Percentiles rank a stretch among this genome's conserved stretches.
Conservation (phyloP, 1,284 basidiomycete genomes). For the Ustilago lituana region DNA sequence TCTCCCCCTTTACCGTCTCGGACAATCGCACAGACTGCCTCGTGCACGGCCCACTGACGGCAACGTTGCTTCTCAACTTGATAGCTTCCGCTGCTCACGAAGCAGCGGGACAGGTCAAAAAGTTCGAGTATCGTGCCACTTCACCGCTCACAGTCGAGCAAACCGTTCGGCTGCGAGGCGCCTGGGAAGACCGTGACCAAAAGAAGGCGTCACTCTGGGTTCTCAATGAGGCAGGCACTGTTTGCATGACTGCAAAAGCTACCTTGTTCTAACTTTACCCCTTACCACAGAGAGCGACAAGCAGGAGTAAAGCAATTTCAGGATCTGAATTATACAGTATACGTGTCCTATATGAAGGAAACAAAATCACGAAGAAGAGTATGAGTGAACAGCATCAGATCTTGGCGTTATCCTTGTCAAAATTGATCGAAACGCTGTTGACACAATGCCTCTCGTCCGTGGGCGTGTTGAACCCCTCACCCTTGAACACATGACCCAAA, state of each 20-base stretch:
- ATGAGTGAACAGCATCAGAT: conserved; percentile 8
- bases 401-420: conserved; percentile 72
- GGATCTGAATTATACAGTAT: too few relatives aligned
- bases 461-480: conserved; percentile 75
- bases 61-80: conserved; percentile 46
- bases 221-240: conserved; percentile 34
- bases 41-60: conserved; percentile 57
- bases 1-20: neutral
- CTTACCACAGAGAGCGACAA: too few relatives aligned
- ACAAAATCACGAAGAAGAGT: neutral
- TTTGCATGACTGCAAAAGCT: conserved; percentile 44
- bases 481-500: conserved; percentile 90
- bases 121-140: conserved; percentile 51
- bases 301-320: too few relatives aligned
- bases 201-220: conserved; percentile 33
- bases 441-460: conserved; percentile 77
- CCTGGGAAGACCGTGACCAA: conserved; percentile 18
- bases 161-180: conserved; percentile 28
- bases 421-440: conserved; percentile 86
- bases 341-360: neutral
- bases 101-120: conserved; percentile 8
- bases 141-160: conserved; percentile 44
- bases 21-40: conserved; percentile 28
- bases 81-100: conserved; percentile 5
- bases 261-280: conserved; percentile 7